Evolutionary conservation across 768 basidiomycete species (phyloP), one percentile per base, ranked within the genome.

Genomic region (Galerina marginata): DNA sequence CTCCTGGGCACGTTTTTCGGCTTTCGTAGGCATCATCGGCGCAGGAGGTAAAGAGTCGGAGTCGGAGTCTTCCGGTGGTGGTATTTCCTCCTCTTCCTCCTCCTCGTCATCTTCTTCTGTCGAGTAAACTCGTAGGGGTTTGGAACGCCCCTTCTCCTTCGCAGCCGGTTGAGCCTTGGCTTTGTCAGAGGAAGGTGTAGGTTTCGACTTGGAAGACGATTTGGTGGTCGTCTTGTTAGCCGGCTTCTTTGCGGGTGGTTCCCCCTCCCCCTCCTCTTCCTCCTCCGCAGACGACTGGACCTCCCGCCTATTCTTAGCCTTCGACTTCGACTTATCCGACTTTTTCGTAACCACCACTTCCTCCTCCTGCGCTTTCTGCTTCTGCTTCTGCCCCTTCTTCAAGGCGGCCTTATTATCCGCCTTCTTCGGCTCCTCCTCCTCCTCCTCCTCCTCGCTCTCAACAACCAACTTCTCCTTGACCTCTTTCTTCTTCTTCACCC

Each of bases 401-500:
- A n/a, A 42, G 20, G n/a, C 40, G 11, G 51, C 58, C 58, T 48
- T 67, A 46, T 64, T 62, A 12, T 54, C 50, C 10, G 26, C 51
- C 23, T 42, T 46, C 50, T 66, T 64, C 45, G 38, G 55, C 42
- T 4, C 38, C 25, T 42, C 46, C 49, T 51, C 39, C 16, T 63
- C 49, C 26, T 66, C 70, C 25, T 57, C 63, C 15, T 55, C 63
- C 25, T 59, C 50, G 33, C 58, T 44, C 33, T 67, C 69, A 29
- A 54, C 64, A 7, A 49, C 56, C 16, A 62, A 56, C 9, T 44
- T 48, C 9, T 57, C 38, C 39, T 62, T 61, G 16, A 44, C 57
- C 26, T 38, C 54, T 37, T 53, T 60, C 49, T 66, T 65, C 62
- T 59, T 66, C 59, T 67, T 69, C 10, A 72, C 63, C 38, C 69